Conservation (phyloP, 164 flowering plant genomes). For the Chimonanthus praecox region DNA sequence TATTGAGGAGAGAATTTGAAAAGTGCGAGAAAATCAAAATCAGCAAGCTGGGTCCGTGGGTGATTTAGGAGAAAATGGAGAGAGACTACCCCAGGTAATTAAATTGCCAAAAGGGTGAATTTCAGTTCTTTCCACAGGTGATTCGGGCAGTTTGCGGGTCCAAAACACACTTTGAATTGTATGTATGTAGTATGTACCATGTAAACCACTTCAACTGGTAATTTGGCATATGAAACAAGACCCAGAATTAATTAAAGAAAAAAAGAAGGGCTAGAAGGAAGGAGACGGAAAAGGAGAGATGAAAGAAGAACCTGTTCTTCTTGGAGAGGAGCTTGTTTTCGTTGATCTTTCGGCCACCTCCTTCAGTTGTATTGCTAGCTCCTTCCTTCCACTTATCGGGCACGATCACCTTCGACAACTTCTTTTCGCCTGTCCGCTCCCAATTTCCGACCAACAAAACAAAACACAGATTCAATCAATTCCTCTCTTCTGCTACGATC, state of each 20-base stretch:
- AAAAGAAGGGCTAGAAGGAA: background rate
- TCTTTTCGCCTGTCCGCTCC: constrained; percentile 61
- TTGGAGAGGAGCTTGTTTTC: constrained; percentile 98
- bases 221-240: background rate
- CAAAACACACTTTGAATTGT: too few relatives aligned
- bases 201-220: background rate
- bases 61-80: too few relatives aligned
- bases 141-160: too few relatives aligned
- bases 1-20: too few relatives aligned
- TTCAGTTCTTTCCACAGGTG: too few relatives aligned
- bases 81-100: too few relatives aligned
- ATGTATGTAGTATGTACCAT: too few relatives aligned
- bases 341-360: constrained; percentile 98
- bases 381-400: constrained; percentile 99
- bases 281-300: background rate
- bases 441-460: background rate
- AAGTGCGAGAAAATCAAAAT: too few relatives aligned
- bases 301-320: constrained; percentile 58
- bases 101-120: too few relatives aligned
- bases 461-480: background rate
- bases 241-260: background rate
- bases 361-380: constrained; percentile 86
- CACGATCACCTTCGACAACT: constrained; percentile 84
- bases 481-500: background rate
- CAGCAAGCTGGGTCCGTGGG: too few relatives aligned